Conservation (phyloP, 2,329 filamentous ascomycete species). For the Exophiala mesophila region DNA sequence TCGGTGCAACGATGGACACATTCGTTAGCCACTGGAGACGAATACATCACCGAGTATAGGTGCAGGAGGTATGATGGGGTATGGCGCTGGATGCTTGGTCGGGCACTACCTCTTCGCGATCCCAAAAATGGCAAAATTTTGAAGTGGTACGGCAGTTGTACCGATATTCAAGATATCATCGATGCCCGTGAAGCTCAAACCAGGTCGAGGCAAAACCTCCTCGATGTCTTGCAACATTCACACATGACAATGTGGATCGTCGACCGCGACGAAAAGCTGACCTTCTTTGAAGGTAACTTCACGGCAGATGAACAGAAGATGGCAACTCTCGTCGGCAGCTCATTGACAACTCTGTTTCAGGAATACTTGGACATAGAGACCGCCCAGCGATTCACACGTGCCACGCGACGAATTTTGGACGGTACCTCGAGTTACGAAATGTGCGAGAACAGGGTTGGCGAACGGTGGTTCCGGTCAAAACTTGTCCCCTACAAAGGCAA, state of each 20-base stretch:
- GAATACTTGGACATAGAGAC: conserved; percentile 1
- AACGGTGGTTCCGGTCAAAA: conserved; percentile 66
- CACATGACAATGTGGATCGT: conserved; percentile 72
- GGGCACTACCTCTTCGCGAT: conserved; percentile 64
- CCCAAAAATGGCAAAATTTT: conserved; percentile 62
- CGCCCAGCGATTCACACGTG: conserved; percentile 35
- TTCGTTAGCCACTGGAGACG: conserved; percentile 61
- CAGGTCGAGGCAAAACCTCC: conserved; percentile 63
- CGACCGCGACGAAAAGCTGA: conserved; percentile 57
- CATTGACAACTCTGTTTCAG: conserved; percentile 30
- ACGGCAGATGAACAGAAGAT: conserved; percentile 10
- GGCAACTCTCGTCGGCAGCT: conserved; percentile 24
- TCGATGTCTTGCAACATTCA: conserved; percentile 68
- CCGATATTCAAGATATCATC: conserved; percentile 71
- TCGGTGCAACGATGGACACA: conserved; percentile 56
- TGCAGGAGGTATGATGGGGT: conserved; percentile 62
- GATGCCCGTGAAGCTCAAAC: conserved; percentile 62
- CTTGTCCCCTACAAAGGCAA: conserved; percentile 62
- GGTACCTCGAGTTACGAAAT: conserved; percentile 57
- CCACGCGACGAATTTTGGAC: conserved; percentile 60
- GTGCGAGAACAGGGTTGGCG: conserved; percentile 58
- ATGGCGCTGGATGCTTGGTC: conserved; percentile 74
- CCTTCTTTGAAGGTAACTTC: conserved; percentile 61
- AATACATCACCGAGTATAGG: conserved; percentile 67
- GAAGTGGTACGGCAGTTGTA: conserved; percentile 78